Percentiles rank a stretch among this genome's conserved stretches.
phyloP scores from a whole-genome alignment of 805 yeast genomes.

The Spathaspora girioi region DNA sequence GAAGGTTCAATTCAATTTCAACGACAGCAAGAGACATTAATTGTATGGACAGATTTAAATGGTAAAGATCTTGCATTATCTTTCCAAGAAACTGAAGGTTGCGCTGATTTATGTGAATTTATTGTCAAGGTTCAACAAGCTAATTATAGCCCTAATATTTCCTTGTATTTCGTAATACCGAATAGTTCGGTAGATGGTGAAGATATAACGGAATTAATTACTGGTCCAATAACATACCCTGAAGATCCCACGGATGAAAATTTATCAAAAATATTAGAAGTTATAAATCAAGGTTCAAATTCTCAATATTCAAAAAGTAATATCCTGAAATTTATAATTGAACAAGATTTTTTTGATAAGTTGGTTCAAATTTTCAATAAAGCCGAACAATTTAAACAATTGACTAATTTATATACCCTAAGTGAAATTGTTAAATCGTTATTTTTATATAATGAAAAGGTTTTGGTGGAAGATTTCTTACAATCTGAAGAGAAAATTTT shows the following conservation, averaged over 20 bases:
- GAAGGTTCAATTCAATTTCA: slow-evolving; percentile 81
- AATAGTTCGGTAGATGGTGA: slow-evolving; percentile 20
- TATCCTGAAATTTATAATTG: slow-evolving; percentile 53
- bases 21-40: slow-evolving; percentile 88
- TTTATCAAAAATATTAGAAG: slow-evolving; percentile 51
- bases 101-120: slow-evolving; percentile 79
- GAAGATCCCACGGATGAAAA: slow-evolving; percentile 47
- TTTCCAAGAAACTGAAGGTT: slow-evolving; percentile 89
- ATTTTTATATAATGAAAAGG: slow-evolving; percentile 63
- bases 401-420: slow-evolving; percentile 58
- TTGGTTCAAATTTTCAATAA: slow-evolving; percentile 50
- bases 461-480: slow-evolving; percentile 31
- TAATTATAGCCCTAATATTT: slow-evolving; percentile 55
- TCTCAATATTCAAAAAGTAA: slow-evolving; percentile 62
- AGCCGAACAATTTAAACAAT: slow-evolving; percentile 51
- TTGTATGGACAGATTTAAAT: slow-evolving; percentile 87
- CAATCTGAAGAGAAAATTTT: slow-evolving; percentile 27
- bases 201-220: slow-evolving; percentile 71
- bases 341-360: slow-evolving; percentile 48
- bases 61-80: slow-evolving; percentile 79
- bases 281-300: slow-evolving; percentile 56
- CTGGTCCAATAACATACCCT: slow-evolving; percentile 78
- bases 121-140: slow-evolving; percentile 63
- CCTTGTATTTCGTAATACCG: slow-evolving; percentile 64
- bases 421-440: slow-evolving; percentile 73